These are phyloP conservation scores for Rheum nobile DNA, from an alignment of 148 eudicot genomes.

Conservation along the genomic window DNA sequence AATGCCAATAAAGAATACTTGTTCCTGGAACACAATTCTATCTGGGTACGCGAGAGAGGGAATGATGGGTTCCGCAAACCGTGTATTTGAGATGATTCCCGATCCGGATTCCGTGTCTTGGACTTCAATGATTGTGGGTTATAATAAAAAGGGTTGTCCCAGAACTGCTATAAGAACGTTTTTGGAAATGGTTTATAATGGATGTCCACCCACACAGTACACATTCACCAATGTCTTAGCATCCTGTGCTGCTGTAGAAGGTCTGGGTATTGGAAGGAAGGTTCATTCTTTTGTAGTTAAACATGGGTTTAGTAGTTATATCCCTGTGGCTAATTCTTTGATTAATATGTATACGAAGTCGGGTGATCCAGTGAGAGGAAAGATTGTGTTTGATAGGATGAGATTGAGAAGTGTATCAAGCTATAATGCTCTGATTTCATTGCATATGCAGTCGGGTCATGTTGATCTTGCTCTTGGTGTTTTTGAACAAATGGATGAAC, in stretches of 20 bases:
- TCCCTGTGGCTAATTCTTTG: conserved; percentile 59
- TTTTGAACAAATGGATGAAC: conserved; percentile 56
- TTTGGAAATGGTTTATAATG: conserved; percentile 33
- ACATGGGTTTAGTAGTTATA: conserved; percentile 36
- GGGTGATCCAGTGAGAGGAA: conserved; percentile 39
- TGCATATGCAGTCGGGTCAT: conserved; percentile 49
- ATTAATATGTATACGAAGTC: conserved; percentile 75
- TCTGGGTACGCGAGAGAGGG: conserved; percentile 62
- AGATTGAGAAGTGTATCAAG: conserved; percentile 36
- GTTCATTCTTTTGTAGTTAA: conserved; percentile 54
- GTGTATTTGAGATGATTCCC: conserved; percentile 31
- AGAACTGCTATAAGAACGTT: conserved; percentile 33
- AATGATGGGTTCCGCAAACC: conserved; percentile 24
- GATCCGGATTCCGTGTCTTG: conserved; percentile 39
- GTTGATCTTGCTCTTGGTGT: conserved; percentile 35
- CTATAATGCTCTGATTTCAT: conserved; percentile 47
- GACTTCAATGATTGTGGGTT: conserved; percentile 52
- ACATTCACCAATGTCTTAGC: conserved; percentile 58
- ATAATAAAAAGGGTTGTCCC: conserved; percentile 37
- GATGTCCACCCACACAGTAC: conserved; percentile 39
- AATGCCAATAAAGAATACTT: conserved; percentile 41
- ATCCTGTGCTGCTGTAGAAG: conserved; percentile 37
- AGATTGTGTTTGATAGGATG: conserved; percentile 42
- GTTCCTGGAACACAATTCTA: conserved; percentile 55
- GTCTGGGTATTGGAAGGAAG: conserved; percentile 39